A percentile compares a stretch with the other conserved stretches of the same genome.
Evolutionary conservation across 306 rosid species (phyloP).

Genomic region (Trifolium fragiferum): DNA sequence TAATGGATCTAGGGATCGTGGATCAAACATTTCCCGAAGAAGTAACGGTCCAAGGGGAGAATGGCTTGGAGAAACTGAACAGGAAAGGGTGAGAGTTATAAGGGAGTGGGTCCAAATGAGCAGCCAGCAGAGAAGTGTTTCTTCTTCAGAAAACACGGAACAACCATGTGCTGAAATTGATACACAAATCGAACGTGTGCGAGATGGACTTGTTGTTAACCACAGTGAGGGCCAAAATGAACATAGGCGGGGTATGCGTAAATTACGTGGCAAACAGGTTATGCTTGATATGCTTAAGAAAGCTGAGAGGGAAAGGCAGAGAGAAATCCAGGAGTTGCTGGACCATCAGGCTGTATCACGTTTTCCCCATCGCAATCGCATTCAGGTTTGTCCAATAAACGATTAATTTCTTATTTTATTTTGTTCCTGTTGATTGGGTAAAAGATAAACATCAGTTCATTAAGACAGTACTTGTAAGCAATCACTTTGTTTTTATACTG

Average conservation of each 20-base stretch:
- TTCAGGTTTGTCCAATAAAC: conserved; percentile 69
- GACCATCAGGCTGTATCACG: conserved; percentile 78
- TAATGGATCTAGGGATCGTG: conserved; percentile 64
- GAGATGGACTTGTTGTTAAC: conserved; percentile 64
- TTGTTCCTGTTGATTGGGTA: conserved; percentile 31
- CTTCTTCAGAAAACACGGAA: conserved; percentile 63
- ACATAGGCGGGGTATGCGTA: conserved; percentile 76
- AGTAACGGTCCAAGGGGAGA: conserved; percentile 63
- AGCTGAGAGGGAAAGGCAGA: conserved; percentile 87
- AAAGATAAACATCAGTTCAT: conserved; percentile 20
- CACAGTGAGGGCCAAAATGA: conserved; percentile 65
- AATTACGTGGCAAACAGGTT: conserved; percentile 89
- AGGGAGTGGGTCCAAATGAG: conserved; percentile 92
- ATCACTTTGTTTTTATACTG: conserved; percentile 9
- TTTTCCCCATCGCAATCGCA: conserved; percentile 94
- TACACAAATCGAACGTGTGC: conserved; percentile 65
- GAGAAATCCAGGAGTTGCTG: conserved; percentile 78
- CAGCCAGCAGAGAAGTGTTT: conserved; percentile 69
- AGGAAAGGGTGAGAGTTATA: conserved; percentile 85
- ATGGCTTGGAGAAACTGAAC: conserved; percentile 95
- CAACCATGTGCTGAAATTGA: conserved; percentile 67
- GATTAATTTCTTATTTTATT: not conserved
- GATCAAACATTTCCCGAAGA: conserved; percentile 56
- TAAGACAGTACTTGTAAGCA: conserved; percentile 10
- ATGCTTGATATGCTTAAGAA: conserved; percentile 91